A percentile compares a stretch with the other conserved stretches of the same genome.
Conservation (phyloP, 148 eudicot species). For the Camellia granthamiana region DNA sequence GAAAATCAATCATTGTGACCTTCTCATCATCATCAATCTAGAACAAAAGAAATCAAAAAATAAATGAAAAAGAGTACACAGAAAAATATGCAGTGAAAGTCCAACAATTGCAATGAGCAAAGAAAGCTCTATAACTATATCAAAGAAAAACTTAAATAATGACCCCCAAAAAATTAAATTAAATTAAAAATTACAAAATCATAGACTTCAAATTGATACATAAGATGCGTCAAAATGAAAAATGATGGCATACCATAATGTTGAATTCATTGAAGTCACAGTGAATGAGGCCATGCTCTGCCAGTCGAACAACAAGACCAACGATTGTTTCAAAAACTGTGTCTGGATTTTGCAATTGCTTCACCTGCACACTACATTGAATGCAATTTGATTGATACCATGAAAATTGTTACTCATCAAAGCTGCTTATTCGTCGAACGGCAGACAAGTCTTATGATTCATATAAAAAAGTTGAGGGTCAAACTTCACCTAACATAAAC, state of each 20-base stretch:
- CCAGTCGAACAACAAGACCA: slow-evolving; percentile 71
- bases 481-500: background rate
- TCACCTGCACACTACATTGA: slow-evolving; percentile 78
- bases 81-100: background rate
- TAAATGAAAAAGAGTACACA: background rate
- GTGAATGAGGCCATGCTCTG: slow-evolving; percentile 98
- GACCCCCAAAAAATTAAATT: background rate
- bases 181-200: background rate
- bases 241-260: slow-evolving; percentile 58
- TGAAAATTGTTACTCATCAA: background rate
- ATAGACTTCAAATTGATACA: background rate
- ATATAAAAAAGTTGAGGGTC: background rate
- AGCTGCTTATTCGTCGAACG: background rate
- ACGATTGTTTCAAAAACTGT: slow-evolving; percentile 66
- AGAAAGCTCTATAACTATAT: background rate
- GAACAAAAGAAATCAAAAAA: slow-evolving; percentile 15
- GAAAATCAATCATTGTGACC: slow-evolving; percentile 91
- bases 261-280: slow-evolving; percentile 97
- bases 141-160: background rate
- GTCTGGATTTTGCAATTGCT: slow-evolving; percentile 83
- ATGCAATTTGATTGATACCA: slow-evolving; percentile 2
- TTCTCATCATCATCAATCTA: slow-evolving; percentile 94
- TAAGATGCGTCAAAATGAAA: background rate
- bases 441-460: background rate
- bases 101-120: background rate